Percentiles rank a stretch among this genome's conserved stretches.
These are phyloP conservation scores for Vitis riparia DNA, from an alignment of 164 flowering plant genomes.

Conservation along the genomic window DNA sequence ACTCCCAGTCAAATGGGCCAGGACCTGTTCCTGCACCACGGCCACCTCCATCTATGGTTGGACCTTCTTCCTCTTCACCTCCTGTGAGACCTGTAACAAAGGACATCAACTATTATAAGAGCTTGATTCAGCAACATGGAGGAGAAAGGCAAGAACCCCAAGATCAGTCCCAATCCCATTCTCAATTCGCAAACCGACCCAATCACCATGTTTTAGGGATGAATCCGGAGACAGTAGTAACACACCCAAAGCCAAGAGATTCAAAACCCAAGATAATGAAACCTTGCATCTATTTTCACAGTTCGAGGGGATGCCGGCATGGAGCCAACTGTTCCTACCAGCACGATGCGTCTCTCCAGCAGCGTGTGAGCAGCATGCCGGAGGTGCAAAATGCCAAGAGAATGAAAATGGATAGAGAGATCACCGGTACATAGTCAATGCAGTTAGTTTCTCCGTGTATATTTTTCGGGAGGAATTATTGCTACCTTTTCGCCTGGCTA, in stretches of 20 bases:
- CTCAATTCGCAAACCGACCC: slow-evolving; percentile 32
- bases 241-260: slow-evolving; percentile 45
- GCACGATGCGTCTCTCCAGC: slow-evolving; percentile 59
- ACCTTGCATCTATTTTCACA: slow-evolving; percentile 81
- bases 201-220: slow-evolving; percentile 20
- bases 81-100: slow-evolving; percentile 13
- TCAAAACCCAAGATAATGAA: slow-evolving; percentile 59
- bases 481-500: background rate
- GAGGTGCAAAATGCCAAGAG: slow-evolving; percentile 71
- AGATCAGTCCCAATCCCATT: background rate
- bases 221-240: slow-evolving; percentile 26
- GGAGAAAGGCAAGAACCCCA: slow-evolving; percentile 52
- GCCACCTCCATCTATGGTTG: slow-evolving; percentile 25
- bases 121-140: slow-evolving; percentile 90
- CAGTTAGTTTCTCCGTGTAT: slow-evolving; percentile 14
- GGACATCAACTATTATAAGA: slow-evolving; percentile 80
- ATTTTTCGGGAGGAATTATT: background rate
- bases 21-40: slow-evolving; percentile 23
- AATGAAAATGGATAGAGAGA: slow-evolving; percentile 83
- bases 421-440: slow-evolving; percentile 33
- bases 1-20: slow-evolving; percentile 35
- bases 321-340: slow-evolving; percentile 78
- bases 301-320: slow-evolving; percentile 79
- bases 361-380: slow-evolving; percentile 33
- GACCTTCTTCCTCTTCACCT: slow-evolving; percentile 17